Evolutionary conservation across 495 filamentous ascomycete species (phyloP), one percentile per base, ranked within the genome.

Genomic region (Xylaria bambusicola): DNA sequence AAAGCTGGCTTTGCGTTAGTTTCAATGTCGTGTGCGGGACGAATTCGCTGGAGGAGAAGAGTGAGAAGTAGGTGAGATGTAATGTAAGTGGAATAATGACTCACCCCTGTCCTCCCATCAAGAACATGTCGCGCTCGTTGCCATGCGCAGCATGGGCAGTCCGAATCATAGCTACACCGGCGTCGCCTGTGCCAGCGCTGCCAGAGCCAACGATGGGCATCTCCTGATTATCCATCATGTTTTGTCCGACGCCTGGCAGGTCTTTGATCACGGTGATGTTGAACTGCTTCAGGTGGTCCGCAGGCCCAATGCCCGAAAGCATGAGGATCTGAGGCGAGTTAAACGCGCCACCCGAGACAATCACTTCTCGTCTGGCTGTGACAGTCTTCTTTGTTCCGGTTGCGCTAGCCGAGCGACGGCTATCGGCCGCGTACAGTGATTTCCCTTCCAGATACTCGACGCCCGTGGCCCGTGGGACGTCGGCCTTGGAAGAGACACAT

Each of bases 301-400:
- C 48, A 7, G 50, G 50, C 0, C 77, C 77, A 47, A 77, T 62
- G 1, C 74, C 74, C 23, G 71, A 77, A 24, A 82, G 69, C 72
- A 79, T 77, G 10, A 81, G 71, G 0, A 82, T 62, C 40, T 82
- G 78, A 2, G 78, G 78, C 10, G 77, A 73, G 56, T 77, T 71
- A 52, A 79, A 73, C 2, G 64, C 66, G 12, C 77, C 77, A 24
- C 72, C 72, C 9, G 72, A 69, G 26, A 79, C 35, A 35, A 80
- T 80, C 29, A 79, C 71, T 49, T 79, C 78, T 20, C 74, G 70
- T 1, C 59, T 66, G 3, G 75, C 76, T 0, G 62, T 44, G 17
- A 82, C 60, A 2, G 58, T 71, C 47, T 73, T 78, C 6, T 38
- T 47, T 8, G 47, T 55, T 7, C 76, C 73, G 13, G 31, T 62